These are phyloP conservation scores for Tetrastigma voinierianum DNA, from an alignment of 164 flowering plant species.

Conservation along the genomic window DNA sequence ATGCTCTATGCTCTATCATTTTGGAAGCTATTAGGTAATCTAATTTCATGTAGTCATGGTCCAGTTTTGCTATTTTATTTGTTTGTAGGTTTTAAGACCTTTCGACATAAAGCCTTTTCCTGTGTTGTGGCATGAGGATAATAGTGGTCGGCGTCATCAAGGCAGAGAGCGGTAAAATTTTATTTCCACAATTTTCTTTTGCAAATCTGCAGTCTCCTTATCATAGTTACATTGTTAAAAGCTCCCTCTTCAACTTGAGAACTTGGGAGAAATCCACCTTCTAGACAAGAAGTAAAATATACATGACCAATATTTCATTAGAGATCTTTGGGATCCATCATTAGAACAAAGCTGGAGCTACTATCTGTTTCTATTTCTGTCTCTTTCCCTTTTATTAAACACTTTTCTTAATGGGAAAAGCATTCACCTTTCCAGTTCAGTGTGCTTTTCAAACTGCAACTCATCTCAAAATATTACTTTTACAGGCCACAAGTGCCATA, in stretches of 20 bases:
- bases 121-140: slow-evolving; percentile 90
- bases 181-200: background rate
- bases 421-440: too few relatives aligned
- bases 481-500: slow-evolving; percentile 78
- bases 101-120: slow-evolving; percentile 84
- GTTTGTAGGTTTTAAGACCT: slow-evolving; percentile 54
- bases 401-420: too few relatives aligned
- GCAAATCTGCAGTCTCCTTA: too few relatives aligned
- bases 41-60: background rate
- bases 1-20: background rate
- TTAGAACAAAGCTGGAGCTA: too few relatives aligned
- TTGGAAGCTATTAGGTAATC: background rate
- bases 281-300: too few relatives aligned
- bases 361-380: too few relatives aligned
- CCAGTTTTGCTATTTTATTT: slow-evolving; percentile 5
- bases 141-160: slow-evolving; percentile 59
- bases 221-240: too few relatives aligned
- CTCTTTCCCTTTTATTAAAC: too few relatives aligned
- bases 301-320: too few relatives aligned
- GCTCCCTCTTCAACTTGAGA: too few relatives aligned
- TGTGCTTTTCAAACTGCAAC: background rate
- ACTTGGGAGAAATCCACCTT: too few relatives aligned
- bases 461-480: slow-evolving; percentile 8
- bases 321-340: too few relatives aligned
- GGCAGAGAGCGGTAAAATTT: slow-evolving; percentile 64